Evolutionary conservation across 495 filamentous ascomycete genomes (phyloP), one percentile per base, ranked within the genome.

Genomic region (Chlorociboria aeruginascens): DNA sequence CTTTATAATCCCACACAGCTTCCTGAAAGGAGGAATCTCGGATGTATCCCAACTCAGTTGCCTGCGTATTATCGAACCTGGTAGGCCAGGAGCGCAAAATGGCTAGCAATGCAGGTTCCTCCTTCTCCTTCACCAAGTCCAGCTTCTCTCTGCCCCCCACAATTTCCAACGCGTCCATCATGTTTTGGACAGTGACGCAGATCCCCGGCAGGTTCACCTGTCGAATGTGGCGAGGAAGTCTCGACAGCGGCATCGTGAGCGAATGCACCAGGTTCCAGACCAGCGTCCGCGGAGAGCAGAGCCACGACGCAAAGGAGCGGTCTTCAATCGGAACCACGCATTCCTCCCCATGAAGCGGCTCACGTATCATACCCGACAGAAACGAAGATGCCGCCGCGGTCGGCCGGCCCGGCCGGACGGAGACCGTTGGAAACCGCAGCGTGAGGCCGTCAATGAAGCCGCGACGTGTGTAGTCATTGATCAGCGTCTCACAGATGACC

Each of bases 21-120:
- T 75, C 68, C 50, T 73, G 62, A 54, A 80, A 73, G 6, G 68
- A 61, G 45, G 72, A 68, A 63, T 86, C 83, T 41, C 68, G 67
- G 31, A 64, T 61, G 58, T 86, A 74, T 8, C 82, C 83, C 62
- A 86, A 52, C 41, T 59, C 57, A 58, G 76, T 57, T 34, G 81
- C 71, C 54, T 71, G 69, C 11, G 61, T 68, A 45, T 71, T 77
- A 53, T 85, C 77, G 59, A 86, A 79, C 48, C 74, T 70, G 48
- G 77, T 72, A 32, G 82, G 75, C 86, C 85, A 89, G 45, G 78
- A 78, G 52, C 82, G 72, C 61, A 92, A 67, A 49, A 92, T 84
- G 54, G 69, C 70, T 65, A 87, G 81, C 43, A 80, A 70, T 32
- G 66, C 71, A 45, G 74, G 69, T 61, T 88, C 78, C 56, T 71